Base-by-base conservation (phyloP, 805 yeast genomes). In the Wickerhamiella cacticola region DNA sequence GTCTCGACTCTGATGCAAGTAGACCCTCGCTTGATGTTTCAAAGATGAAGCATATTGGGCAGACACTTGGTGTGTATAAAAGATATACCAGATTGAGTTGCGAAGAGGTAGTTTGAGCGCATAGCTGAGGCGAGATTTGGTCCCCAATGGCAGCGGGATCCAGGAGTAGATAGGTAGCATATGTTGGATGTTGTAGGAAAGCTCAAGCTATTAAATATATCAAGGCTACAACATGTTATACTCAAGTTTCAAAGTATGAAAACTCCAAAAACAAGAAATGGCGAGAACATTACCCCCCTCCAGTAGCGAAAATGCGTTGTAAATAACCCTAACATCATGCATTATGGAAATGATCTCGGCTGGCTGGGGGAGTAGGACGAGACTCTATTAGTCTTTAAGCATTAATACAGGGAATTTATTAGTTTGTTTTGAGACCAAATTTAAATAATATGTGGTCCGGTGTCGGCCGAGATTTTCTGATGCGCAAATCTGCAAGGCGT, bases 1-100 rank as follows among this genome's bases (percentile, higher is more conserved):
- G 48, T 67, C 66, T 53, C 69, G 71, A 15, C 62, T 64, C 50
- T 74, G 66, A 49, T 80, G 71, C 29, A 77, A 62, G 56, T 66
- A 71, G 51, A 64, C 66, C 29, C 25, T 41, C 8, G 26, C 31
- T 23, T 16, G 12, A 15, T 3, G 23, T 5, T 22, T 9, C 9
- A 9, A 5, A 9, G 28, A 10, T 16, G 22, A 7, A 13, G 28
- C 15, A 28, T 38, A 38, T 28, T 38, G 41, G 3, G 41, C 41
- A 16, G 19, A 5, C 7, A 21, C 26, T 13, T 16, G 10, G 22
- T 13, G 42, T 3, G 42, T 7, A n/a, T 21, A n/a, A 12, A 39
- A 6, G 12, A 24, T 10, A 15, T 19, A 23, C 26, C 26, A 22
- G 19, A 39, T n/a, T 8, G 19, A 6, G 23, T 22, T 23, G 21